These are phyloP conservation scores for Phytophthora aleatoria DNA, from an alignment of 352 stramenopile genomes.

Conservation along the genomic window DNA sequence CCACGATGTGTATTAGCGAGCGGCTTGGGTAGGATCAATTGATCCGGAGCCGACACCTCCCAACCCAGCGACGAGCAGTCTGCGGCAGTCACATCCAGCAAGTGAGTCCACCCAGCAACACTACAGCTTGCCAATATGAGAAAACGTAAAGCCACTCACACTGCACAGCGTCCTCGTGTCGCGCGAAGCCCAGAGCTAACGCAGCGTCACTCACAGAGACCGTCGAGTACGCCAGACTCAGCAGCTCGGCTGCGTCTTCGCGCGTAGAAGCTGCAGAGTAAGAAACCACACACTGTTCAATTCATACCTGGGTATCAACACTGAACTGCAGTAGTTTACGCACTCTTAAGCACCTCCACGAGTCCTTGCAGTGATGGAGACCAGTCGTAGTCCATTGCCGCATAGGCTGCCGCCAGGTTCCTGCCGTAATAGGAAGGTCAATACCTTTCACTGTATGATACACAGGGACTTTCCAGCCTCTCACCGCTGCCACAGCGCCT, in stretches of 20 bases:
- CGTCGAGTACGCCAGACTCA: conserved; percentile 69
- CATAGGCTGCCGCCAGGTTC: conserved; percentile 53
- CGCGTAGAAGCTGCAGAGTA: conserved; percentile 52
- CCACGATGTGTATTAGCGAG: conserved; percentile 29
- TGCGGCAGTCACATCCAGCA: conserved; percentile 21
- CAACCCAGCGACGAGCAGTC: conserved; percentile 59
- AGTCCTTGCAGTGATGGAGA: conserved; percentile 43
- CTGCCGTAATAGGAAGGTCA: conserved; percentile 26
- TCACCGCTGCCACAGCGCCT: conserved; percentile 67
- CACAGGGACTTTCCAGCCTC: not conserved
- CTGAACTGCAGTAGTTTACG: conserved; percentile 9
- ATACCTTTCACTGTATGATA: not conserved
- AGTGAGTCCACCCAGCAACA: not conserved
- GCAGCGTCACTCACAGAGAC: conserved; percentile 53
- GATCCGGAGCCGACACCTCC: conserved; percentile 40
- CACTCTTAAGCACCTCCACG: conserved; percentile 53
- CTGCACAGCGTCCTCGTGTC: conserved; percentile 44
- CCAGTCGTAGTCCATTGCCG: conserved; percentile 62
- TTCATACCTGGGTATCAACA: not conserved
- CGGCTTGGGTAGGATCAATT: conserved; percentile 56
- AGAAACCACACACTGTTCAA: conserved; percentile 1
- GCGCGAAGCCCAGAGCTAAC: conserved; percentile 54
- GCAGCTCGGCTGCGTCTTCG: conserved; percentile 48
- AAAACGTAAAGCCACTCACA: conserved; percentile 41
- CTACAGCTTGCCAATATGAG: not conserved